These are phyloP conservation scores for Fusarium abutilonis DNA, from an alignment of 2,329 filamentous ascomycete genomes.

Conservation along the genomic window DNA sequence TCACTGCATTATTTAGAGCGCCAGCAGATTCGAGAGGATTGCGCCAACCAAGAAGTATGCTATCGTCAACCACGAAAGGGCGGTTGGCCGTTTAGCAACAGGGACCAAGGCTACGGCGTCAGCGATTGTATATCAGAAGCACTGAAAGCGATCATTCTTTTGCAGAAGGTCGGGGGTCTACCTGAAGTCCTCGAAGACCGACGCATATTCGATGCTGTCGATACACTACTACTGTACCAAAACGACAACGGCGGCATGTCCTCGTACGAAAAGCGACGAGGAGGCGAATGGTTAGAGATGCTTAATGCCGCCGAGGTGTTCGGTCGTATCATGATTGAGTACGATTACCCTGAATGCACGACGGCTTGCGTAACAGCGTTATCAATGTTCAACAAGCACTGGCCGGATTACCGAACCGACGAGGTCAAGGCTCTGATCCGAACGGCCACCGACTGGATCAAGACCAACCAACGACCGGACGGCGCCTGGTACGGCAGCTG, in stretches of 20 bases:
- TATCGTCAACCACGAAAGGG: slow-evolving; percentile 94
- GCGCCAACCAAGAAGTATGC: slow-evolving; percentile 77
- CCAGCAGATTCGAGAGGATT: slow-evolving; percentile 90
- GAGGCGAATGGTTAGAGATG: slow-evolving; percentile 79
- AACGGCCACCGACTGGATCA: slow-evolving; percentile 84
- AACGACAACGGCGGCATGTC: slow-evolving; percentile 86
- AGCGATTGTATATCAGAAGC: slow-evolving; percentile 95
- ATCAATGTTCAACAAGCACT: slow-evolving; percentile 81
- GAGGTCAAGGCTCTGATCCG: slow-evolving; percentile 80
- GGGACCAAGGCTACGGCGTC: slow-evolving; percentile 91
- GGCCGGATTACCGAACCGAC: slow-evolving; percentile 78
- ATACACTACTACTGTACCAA: slow-evolving; percentile 91
- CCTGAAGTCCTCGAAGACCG: slow-evolving; percentile 78
- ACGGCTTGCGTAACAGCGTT: slow-evolving; percentile 92
- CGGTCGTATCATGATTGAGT: slow-evolving; percentile 97
- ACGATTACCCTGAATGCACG: slow-evolving; percentile 97
- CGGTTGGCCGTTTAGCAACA: slow-evolving; percentile 95
- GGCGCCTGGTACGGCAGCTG: slow-evolving; percentile 98
- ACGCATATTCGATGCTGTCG: slow-evolving; percentile 86
- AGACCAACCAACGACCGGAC: slow-evolving; percentile 77
- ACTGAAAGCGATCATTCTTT: slow-evolving; percentile 83
- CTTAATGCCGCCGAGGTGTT: slow-evolving; percentile 98
- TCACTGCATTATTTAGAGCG: slow-evolving; percentile 87
- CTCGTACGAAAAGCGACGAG: slow-evolving; percentile 87
- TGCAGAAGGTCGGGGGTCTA: slow-evolving; percentile 82